Base-by-base conservation (phyloP, 345 rosid genomes). In the Excoecaria agallocha region DNA sequence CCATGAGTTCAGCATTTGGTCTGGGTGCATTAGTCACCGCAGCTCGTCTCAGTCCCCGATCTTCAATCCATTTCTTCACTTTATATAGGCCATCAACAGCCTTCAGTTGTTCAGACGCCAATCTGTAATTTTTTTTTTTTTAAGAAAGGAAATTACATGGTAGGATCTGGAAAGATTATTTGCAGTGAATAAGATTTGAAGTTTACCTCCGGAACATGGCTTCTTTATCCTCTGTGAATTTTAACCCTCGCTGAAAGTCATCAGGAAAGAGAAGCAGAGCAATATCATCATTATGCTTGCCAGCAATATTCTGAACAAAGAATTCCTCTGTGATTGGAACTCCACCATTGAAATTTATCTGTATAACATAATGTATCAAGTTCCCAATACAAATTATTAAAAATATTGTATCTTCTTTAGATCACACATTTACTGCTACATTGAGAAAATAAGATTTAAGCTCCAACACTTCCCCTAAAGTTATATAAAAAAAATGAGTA, bases 1-100 rank as follows among this genome's bases (percentile, higher is more conserved):
- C 89, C 81, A 96, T 85, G 39, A 90, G 85, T 75, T 93, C 99
- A n/a, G 97, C 99, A 84, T 90, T 96, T 30, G 62, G 78, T 82
- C 76, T 88, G 0, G 99, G 97, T 49, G 99, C 95, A 80, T 96
- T 96, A 13, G 99, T 93, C 3, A 96, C 99, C 0, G 97, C 99
- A 30, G 99, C 99, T 3, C 93, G 86, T 83, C 89, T 95, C 85
- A 93, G 63, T 25, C 96, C 97, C 50, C 71, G 92, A 13, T 89
- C 93, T 76, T 96, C 93, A 39, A 96, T 76, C 98, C 98, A 93
- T 81, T 96, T 86, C 74, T 82, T 90, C 70, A 96, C 63, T 77
- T 85, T 84, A 70, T 85, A 84, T 7, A 96, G 80, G 6, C 97
- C 99, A n/a, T 86, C 78, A 30, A 96, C 52, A 5, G 98, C 82